A percentile compares a stretch with the other conserved stretches of the same genome.
These are phyloP conservation scores for Ogataea hybrid DNA, from an alignment of 1,139 yeast species.

Conservation along the genomic window DNA sequence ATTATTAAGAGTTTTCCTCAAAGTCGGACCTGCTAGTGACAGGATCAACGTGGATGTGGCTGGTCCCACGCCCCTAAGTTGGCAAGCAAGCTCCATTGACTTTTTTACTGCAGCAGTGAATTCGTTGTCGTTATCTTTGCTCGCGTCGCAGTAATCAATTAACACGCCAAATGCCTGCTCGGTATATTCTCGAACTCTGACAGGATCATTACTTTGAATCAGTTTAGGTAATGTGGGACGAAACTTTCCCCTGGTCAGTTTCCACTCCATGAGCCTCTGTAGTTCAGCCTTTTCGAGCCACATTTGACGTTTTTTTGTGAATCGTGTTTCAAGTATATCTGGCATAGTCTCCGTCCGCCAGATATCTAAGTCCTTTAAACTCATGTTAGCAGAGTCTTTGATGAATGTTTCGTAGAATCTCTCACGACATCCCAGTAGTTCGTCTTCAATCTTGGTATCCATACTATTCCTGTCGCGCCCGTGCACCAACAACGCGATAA, in stretches of 20 bases:
- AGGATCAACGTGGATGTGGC: constrained; percentile 48
- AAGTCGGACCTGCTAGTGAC: constrained; percentile 32
- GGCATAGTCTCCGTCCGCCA: constrained; percentile 40
- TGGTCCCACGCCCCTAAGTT: constrained; percentile 48
- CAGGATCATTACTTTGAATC: constrained; percentile 37
- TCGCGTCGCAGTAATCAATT: constrained; percentile 21
- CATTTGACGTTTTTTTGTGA: constrained; percentile 23
- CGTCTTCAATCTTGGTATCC: not conserved
- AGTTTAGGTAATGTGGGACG: constrained; percentile 45
- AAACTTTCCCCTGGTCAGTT: constrained; percentile 47
- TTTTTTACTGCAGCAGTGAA: constrained; percentile 22
- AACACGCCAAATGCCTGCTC: constrained; percentile 33
- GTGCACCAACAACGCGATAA: constrained; percentile 10
- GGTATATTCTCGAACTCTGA: constrained; percentile 34
- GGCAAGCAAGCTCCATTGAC: constrained; percentile 35
- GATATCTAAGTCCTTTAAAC: constrained; percentile 37
- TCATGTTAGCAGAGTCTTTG: constrained; percentile 23
- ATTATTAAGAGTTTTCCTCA: constrained; percentile 17
- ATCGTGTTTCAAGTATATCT: constrained; percentile 19
- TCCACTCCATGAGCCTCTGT: constrained; percentile 47
- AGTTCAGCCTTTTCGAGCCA: constrained; percentile 42
- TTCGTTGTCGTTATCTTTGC: not conserved
- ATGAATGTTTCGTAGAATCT: constrained; percentile 6
- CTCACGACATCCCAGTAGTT: not conserved
- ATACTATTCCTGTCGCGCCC: constrained; percentile 3